Percentiles rank a stretch among this genome's conserved stretches.
These are phyloP conservation scores for Oehlia diaphana DNA, from an alignment of 192 early-diverging fungal genomes.

Conservation along the genomic window DNA sequence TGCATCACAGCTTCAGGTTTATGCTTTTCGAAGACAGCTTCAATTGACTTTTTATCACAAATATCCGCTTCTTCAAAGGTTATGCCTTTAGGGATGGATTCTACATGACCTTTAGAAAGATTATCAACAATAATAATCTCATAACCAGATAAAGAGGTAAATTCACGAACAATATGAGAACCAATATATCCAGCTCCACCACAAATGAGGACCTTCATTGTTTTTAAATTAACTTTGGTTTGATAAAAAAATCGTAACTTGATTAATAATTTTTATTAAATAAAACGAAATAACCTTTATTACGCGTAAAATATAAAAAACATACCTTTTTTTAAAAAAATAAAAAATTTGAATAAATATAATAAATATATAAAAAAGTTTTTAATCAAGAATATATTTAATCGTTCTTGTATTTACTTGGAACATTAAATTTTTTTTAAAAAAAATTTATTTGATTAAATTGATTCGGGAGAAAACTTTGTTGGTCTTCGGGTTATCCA, in stretches of 20 bases:
- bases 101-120: conserved; percentile 55
- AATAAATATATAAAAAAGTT: too few species aligned
- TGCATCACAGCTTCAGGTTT: conserved; percentile 63
- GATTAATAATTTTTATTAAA: neutral
- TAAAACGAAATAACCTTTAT: neutral
- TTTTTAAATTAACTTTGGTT: neutral
- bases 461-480: too few species aligned
- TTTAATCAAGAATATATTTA: too few species aligned
- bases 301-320: too few species aligned
- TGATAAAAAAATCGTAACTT: neutral
- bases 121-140: conserved; percentile 88
- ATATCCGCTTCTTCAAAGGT: conserved; percentile 47
- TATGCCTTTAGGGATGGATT: conserved; percentile 11
- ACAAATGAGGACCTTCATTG: conserved; percentile 51
- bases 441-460: too few species aligned
- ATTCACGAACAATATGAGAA: conserved; percentile 83
- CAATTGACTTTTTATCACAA: conserved; percentile 38
- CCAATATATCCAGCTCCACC: conserved; percentile 89
- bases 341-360: too few species aligned
- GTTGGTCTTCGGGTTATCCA: too few species aligned
- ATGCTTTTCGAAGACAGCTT: conserved; percentile 40
- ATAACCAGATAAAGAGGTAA: conserved; percentile 58
- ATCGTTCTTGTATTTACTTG: too few species aligned
- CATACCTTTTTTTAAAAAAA: too few species aligned
- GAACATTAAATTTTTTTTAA: too few species aligned